phyloP scores from a whole-genome alignment of 495 filamentous ascomycete genomes.

The Trichoderma asperelloides region DNA sequence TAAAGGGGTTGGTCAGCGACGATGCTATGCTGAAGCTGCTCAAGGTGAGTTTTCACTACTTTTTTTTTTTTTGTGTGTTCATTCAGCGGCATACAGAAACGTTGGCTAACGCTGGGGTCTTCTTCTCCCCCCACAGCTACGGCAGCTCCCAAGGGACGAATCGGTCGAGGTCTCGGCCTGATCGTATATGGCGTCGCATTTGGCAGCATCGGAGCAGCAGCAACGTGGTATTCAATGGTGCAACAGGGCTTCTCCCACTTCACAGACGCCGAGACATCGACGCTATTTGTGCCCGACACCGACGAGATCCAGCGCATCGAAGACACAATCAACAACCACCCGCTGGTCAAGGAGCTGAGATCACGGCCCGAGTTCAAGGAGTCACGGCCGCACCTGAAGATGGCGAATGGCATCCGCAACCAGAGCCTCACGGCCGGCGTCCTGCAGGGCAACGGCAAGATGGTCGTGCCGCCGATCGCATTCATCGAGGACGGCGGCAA shows the following conservation, averaged over 20 bases:
- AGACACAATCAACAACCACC: constrained; percentile 64
- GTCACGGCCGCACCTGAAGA: constrained; percentile 77
- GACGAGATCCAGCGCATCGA: constrained; percentile 56
- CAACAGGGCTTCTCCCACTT: not conserved
- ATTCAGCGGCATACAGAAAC: not conserved
- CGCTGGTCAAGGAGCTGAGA: constrained; percentile 57
- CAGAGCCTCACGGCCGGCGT: constrained; percentile 80
- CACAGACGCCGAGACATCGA: constrained; percentile 62
- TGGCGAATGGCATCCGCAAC: constrained; percentile 53
- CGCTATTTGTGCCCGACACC: constrained; percentile 55
- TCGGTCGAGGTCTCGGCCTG: constrained; percentile 2
- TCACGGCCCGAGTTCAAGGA: constrained; percentile 59
- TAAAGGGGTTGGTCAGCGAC: not conserved
- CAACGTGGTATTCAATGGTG: not conserved
- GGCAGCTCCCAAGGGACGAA: not conserved
- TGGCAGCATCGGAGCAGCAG: constrained; percentile 30
- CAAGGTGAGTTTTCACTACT: not conserved
- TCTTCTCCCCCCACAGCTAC: not conserved
- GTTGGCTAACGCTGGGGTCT: too few species aligned
- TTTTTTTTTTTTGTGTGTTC: not conserved
- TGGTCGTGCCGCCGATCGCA: constrained; percentile 73
- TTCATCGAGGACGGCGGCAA: constrained; percentile 67
- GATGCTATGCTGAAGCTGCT: constrained; percentile 2
- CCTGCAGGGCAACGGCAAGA: constrained; percentile 62
- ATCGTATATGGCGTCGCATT: constrained; percentile 34